Base-by-base conservation (phyloP, 805 yeast species). In the Candida andamanensis region DNA sequence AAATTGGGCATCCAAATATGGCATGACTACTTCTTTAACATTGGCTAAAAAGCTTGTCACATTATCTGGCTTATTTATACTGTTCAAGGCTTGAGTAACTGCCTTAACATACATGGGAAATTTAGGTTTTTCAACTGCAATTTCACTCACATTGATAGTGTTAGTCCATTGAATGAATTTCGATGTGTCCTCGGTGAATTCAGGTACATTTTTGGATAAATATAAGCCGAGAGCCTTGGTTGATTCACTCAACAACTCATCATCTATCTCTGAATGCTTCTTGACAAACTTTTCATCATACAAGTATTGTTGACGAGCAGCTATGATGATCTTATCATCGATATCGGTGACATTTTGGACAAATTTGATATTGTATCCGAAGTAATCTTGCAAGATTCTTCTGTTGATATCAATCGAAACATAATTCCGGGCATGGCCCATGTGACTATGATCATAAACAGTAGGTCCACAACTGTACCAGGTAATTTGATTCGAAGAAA, bases 391-490 rank as follows among this genome's bases (percentile, higher is more conserved):
- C 43, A 92, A 55, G 30, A 92, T 74, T 46, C 98, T 74, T 56
- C 98, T 78, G 54, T 87, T 84, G 53, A 92, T 86, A 57, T 92
- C 98, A 32, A 84, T 85, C 7, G 95, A 77, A 30, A 92, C 97
- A 51, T 92, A 92, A 61, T 92, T 92, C 58, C 98, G 72, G 10
- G 98, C 98, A 57, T 92, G 98, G 15, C 98, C 98, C 97, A 92
- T 87, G 54, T 92, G 98, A 32, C 89, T 76, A 20, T 92, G 78
- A 59, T 92, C 95, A 53, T 92, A 92, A 11, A 92, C 98, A 0
- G 98, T 92, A 9, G 98, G 98, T 5, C 98, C 98, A 72, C 98
- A 92, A 36, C 87, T 84, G 64, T 92, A 92, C 98, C 98, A 92
- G 1, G 87, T 73, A 30, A 92, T 83, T 37, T 72, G 74, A 39